Evolutionary conservation across 768 basidiomycete genomes (phyloP).

Genomic region (Rhizopogon salebrosus): DNA sequence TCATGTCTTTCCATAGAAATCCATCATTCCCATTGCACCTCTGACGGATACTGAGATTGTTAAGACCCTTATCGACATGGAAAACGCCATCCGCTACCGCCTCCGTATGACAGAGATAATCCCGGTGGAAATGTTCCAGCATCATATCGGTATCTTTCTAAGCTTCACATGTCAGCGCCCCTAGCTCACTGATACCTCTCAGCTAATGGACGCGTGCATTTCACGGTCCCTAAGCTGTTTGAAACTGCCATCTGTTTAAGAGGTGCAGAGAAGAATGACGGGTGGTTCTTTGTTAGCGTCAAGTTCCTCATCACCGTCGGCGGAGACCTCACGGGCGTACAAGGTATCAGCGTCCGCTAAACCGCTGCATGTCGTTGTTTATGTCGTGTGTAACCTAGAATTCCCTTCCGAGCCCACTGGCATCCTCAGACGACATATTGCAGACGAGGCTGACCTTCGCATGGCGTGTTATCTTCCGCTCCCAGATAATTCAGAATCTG

Average conservation of each 20-base stretch:
- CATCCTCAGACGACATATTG: conserved; percentile 58
- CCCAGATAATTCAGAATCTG: conserved; percentile 36
- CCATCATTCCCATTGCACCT: conserved; percentile 57
- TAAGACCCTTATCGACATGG: conserved; percentile 64
- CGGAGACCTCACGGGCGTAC: conserved; percentile 66
- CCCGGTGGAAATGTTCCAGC: conserved; percentile 74
- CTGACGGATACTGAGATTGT: conserved; percentile 63
- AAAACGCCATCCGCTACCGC: conserved; percentile 74
- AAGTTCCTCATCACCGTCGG: conserved; percentile 71
- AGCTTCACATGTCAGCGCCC: conserved; percentile 7
- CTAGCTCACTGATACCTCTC: conserved; percentile 16
- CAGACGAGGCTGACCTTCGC: conserved; percentile 67
- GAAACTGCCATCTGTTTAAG: conserved; percentile 69
- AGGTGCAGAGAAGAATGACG: conserved; percentile 62
- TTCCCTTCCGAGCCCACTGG: conserved; percentile 68
- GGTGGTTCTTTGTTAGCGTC: conserved; percentile 83
- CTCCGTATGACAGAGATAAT: conserved; percentile 75
- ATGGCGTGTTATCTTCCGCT: conserved; percentile 58
- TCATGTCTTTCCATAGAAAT: conserved; percentile 47
- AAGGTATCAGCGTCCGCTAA: conserved; percentile 40
- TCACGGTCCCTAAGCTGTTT: conserved; percentile 68
- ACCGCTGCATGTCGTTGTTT: background rate
- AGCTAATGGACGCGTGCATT: conserved; percentile 79
- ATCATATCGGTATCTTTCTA: conserved; percentile 52
- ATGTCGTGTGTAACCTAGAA: conserved; percentile 35